Conservation (phyloP, 1,139 yeast genomes). For the Hansenula sp. region DNA sequence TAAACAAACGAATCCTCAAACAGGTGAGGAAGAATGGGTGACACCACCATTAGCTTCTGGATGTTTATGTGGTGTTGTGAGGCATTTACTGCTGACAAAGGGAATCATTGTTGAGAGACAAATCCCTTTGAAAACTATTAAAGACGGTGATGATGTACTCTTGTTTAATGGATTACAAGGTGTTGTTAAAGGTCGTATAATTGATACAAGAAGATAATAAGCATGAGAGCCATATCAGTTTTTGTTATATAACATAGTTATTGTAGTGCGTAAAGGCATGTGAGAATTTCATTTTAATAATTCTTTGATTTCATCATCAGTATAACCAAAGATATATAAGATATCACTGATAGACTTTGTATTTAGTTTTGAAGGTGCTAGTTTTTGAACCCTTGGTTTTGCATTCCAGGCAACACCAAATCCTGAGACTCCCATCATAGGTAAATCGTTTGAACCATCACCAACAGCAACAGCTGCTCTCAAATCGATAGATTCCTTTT, state of each 20-base stretch:
- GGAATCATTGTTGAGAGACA: conserved; percentile 52
- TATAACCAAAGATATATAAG: conserved; percentile 76
- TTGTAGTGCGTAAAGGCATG: too few relatives aligned
- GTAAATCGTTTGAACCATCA: conserved; percentile 94
- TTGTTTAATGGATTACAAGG: conserved; percentile 85
- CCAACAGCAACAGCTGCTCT: conserved; percentile 80
- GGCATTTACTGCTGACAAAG: conserved; percentile 59
- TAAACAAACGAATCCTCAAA: conserved; percentile 25
- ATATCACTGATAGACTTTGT: conserved; percentile 66
- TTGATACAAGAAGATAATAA: conserved; percentile 1
- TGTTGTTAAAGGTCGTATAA: conserved; percentile 58
- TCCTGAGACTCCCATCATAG: conserved; percentile 91
- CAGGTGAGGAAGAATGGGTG: conserved; percentile 51
- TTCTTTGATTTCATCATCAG: conserved; percentile 49
- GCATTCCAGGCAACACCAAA: conserved; percentile 98
- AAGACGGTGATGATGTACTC: conserved; percentile 61
- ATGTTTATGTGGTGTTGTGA: conserved; percentile 80
- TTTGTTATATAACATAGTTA: too few relatives aligned
- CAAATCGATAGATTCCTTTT: conserved; percentile 54
- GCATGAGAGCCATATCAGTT: conserved; percentile 7
- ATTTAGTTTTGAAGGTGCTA: conserved; percentile 82
- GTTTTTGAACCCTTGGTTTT: conserved; percentile 80
- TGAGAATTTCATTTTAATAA: conserved; percentile 13
- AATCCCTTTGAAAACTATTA: conserved; percentile 41
- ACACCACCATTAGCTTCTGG: conserved; percentile 80